Evolutionary conservation across 371 early-diverging fungal genomes (phyloP), one percentile per base, ranked within the genome.

Genomic region (Mucor velutinosus): DNA sequence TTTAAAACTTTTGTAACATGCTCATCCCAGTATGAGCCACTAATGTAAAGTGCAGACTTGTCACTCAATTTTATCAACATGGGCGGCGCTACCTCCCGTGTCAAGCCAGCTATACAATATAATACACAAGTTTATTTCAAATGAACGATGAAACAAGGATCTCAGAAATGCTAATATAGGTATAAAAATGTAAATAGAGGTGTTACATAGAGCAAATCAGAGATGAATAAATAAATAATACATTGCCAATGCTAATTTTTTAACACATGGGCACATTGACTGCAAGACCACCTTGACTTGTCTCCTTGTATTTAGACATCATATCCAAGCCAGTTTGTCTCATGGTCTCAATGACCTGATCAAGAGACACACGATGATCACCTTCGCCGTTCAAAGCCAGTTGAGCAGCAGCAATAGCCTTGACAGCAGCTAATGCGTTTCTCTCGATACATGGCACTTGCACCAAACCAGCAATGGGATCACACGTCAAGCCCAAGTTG

Each of bases 391-490:
- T 92, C 60, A 97, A 76, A 2, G 97, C 96, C 66, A 97, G 77
- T 75, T 97, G 97, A 1, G 97, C 95, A 5, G 97, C 96, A 2
- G 95, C 93, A 58, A 96, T 91, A 21, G 97, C 97, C 81, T 97
- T 97, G 60, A 96, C 96, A 0, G 97, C 96, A 2, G 94, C 97
- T 25, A 97, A 66, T 0, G 97, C 96, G 62, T 97, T 96, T 43
- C 97, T 86, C 68, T 97, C 97, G 60, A 96, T 95, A 74, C 97
- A 96, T n/a, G 97, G 97, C 65, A 97, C 95, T 78, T 94, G 93
- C 7, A 96, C 97, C 53, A 96, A 77, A 0, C 97, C 97, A 71
- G 88, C 90, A 60, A 95, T 91, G 0, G 97, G 97, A 70, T 97
- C 97, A 78, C 97, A 96, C 0, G 96, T 95, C 71, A 96, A 74